Base-by-base conservation (phyloP, 768 basidiomycete genomes). In the Hysterangium stoloniferum region DNA sequence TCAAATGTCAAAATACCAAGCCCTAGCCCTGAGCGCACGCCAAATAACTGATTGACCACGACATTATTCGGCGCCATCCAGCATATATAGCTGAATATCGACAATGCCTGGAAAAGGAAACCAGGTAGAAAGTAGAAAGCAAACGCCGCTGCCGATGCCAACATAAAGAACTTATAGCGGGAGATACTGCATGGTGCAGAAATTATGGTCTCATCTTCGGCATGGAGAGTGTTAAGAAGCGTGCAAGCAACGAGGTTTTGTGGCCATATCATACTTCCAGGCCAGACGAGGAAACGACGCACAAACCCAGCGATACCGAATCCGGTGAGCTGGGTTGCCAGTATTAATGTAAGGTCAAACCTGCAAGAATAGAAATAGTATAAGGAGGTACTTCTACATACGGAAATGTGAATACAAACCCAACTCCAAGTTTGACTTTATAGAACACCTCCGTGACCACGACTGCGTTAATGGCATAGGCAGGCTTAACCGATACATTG, bases 1-100 rank as follows among this genome's bases (percentile, higher is more conserved):
- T 76, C 75, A 53, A 76, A 75, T 0, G 73, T 73, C 29, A 76
- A 42, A 32, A 72, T 38, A n/a, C 73, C 66, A 68, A 74, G 69
- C 6, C 75, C 75, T 3, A 71, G 64, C 1, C 75, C 75, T 1
- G 68, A 65, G 4, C 58, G 56, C 11, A 70, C 61, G 25, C 75
- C 75, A 51, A 76, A 75, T 4, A 76, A 62, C 58, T 76, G 68
- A 54, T 75, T 75, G 58, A 75, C 64, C 43, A 72, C 62, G 29
- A 62, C 49, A 50, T 65, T 66, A 56, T 71, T 59, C 2, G 68
- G 68, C 11, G 57, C 56, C 44, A 73, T 72, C 75, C 75, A 76
- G 59, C 74, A 76, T 15, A 71, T 60, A 58, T 65, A 76, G 4
- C 70, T 71, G 56, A 76, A 76, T 47, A 66, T 66, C 1, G 71